phyloP scores from a whole-genome alignment of 768 basidiomycete species.

The Artomyces pyxidatus region DNA sequence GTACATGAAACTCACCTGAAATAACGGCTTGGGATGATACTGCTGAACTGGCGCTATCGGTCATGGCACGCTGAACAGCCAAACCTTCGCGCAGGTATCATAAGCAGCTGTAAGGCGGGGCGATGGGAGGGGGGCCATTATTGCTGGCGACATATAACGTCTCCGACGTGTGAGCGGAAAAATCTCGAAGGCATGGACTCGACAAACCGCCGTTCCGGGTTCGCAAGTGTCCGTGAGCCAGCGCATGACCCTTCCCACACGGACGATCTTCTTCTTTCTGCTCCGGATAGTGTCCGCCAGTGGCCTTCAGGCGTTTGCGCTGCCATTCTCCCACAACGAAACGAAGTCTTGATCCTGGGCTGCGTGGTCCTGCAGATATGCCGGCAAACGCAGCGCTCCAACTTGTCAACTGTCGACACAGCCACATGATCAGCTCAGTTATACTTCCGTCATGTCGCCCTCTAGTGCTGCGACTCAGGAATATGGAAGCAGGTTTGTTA shows the following conservation, averaged over 20 bases:
- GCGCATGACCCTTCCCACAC: slow-evolving; percentile 7
- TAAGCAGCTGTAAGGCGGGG: slow-evolving; percentile 1
- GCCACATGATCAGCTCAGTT: too few relatives aligned
- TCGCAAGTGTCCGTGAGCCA: slow-evolving; percentile 1
- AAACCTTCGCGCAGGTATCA: too few relatives aligned
- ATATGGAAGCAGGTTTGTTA: neutral
- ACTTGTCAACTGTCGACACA: too few relatives aligned
- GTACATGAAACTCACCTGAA: slow-evolving; percentile 1
- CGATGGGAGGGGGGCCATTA: slow-evolving; percentile 1
- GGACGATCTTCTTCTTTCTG: slow-evolving; percentile 1
- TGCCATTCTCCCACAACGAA: neutral
- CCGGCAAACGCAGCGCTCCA: too few relatives aligned
- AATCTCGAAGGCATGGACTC: neutral
- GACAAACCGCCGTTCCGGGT: slow-evolving; percentile 1
- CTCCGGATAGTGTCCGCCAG: neutral
- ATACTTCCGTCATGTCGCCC: too few relatives aligned
- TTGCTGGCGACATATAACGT: slow-evolving; percentile 7
- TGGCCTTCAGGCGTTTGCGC: neutral
- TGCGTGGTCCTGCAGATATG: too few relatives aligned
- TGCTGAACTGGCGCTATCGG: neutral
- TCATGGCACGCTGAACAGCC: neutral
- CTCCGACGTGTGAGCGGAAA: slow-evolving; percentile 2
- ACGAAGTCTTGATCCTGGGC: too few relatives aligned
- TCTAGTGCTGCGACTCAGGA: neutral
- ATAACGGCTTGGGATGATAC: neutral